Conservation (phyloP, 106 monocot genomes). For the Allium sativum region DNA sequence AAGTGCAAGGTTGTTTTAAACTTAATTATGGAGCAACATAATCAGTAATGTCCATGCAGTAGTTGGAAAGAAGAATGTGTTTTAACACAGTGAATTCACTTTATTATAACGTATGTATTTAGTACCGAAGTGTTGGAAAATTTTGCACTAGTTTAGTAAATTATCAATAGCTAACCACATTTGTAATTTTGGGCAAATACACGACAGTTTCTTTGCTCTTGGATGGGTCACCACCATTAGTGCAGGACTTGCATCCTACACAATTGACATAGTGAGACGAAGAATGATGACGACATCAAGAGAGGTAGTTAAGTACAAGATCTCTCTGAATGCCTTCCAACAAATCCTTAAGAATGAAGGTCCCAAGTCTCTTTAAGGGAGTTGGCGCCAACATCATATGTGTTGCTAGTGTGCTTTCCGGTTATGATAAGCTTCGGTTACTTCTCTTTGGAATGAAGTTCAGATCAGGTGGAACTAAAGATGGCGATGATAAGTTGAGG, state of each 20-base stretch:
- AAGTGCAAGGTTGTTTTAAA: too few species aligned
- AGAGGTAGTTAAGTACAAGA: slow-evolving; percentile 51
- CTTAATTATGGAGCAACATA: too few species aligned
- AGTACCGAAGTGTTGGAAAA: too few species aligned
- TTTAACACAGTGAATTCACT: too few species aligned
- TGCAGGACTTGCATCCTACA: slow-evolving; percentile 44
- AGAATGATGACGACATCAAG: slow-evolving; percentile 60
- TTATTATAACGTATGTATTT: too few species aligned
- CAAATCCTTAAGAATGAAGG: slow-evolving; percentile 58
- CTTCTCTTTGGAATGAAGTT: slow-evolving; percentile 42
- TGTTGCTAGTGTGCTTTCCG: slow-evolving; percentile 48
- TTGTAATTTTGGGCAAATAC: background rate
- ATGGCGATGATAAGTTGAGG: slow-evolving; percentile 7
- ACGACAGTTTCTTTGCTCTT: slow-evolving; percentile 46
- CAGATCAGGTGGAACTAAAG: slow-evolving; percentile 35
- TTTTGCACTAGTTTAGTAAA: too few species aligned
- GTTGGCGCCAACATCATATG: slow-evolving; percentile 53
- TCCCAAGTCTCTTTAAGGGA: slow-evolving; percentile 47
- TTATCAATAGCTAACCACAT: too few species aligned
- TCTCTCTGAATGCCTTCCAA: slow-evolving; percentile 33
- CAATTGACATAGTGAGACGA: slow-evolving; percentile 43
- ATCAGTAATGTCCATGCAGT: too few species aligned
- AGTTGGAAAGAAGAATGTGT: too few species aligned
- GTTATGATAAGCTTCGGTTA: slow-evolving; percentile 49
- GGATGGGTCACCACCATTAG: slow-evolving; percentile 47